A percentile compares a stretch with the other conserved stretches of the same genome.
Evolutionary conservation across 2,329 filamentous ascomycete species (phyloP).

Genomic region (Raffaelea arxii): DNA sequence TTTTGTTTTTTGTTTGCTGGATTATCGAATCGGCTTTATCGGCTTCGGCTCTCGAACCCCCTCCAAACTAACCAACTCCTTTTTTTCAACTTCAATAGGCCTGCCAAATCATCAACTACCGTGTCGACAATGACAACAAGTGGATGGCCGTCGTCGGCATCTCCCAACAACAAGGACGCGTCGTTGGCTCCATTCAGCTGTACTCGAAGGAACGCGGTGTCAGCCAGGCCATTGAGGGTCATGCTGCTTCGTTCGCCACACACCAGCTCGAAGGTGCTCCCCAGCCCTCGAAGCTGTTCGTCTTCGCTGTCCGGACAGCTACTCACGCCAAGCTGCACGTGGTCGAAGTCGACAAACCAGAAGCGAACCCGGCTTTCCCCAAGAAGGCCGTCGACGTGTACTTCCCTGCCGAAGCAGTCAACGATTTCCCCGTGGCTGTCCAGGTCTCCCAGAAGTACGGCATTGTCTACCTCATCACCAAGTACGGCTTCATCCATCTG

Average conservation of each 20-base stretch:
- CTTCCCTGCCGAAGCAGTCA: slow-evolving; percentile 90
- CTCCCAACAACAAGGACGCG: slow-evolving; percentile 82
- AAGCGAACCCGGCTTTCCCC: slow-evolving; percentile 77
- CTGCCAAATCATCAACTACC: slow-evolving; percentile 99
- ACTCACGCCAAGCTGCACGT: slow-evolving; percentile 93
- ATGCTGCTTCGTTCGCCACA: slow-evolving; percentile 89
- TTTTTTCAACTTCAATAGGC: slow-evolving; percentile 42
- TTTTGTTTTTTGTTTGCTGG: background rate
- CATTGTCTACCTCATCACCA: slow-evolving; percentile 93
- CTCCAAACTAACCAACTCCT: background rate
- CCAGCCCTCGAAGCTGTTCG: slow-evolving; percentile 89
- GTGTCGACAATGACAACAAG: slow-evolving; percentile 87
- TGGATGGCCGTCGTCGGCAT: slow-evolving; percentile 99
- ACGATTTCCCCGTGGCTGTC: slow-evolving; percentile 96
- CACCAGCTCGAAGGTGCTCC: slow-evolving; percentile 81
- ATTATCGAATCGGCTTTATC: too few species aligned
- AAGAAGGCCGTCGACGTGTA: slow-evolving; percentile 98
- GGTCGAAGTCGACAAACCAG: slow-evolving; percentile 90
- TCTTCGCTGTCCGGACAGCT: slow-evolving; percentile 85
- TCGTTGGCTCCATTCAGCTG: slow-evolving; percentile 93
- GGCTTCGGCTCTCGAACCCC: too few species aligned
- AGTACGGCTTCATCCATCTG: slow-evolving; percentile 97
- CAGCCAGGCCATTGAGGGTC: slow-evolving; percentile 95
- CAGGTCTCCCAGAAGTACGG: slow-evolving; percentile 96
- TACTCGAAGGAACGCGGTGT: slow-evolving; percentile 95